Evolutionary conservation across 2,329 filamentous ascomycete species (phyloP), one percentile per base, ranked within the genome.

Genomic region (Zalaria obscura): DNA sequence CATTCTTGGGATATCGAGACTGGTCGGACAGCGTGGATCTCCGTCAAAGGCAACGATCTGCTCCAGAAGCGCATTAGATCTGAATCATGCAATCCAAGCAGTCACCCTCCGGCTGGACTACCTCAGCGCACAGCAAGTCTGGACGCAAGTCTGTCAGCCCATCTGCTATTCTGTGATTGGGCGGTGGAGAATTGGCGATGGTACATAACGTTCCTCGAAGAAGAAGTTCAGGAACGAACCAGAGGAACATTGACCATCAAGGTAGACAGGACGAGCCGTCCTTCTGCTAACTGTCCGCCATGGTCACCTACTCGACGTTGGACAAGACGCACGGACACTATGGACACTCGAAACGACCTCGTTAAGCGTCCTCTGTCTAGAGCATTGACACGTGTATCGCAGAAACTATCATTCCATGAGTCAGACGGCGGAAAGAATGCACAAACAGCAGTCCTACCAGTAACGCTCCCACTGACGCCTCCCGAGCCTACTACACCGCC

Each of bases 181-280:
- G 54, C 60, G 2, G 50, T 46, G 3, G 63, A 67, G 40, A 55
- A 64, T 18, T 67, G 64, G 64, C 55, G 61, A 2, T 63, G 60
- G 58, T 67, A 63, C 45, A 54, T 66, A 6, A 60, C 59, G 26
- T 51, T 50, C 34, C 47, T 66, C 0, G 61, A 66, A 42, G 40
- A 56, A 4, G 9, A 45, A n/a, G 32, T 61, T 11, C 55, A 58
- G 27, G 27, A 38, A 6, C 39, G 48, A 4, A 51, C 53, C 9
- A 37, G 49, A 26, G 38, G 38, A 11, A 46, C 40, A 25, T 27
- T 36, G 45, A 10, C n/a, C 11, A 11, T 27, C n/a, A 38, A 11
- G 34, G 34, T 25, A 11, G 34, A 36, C 34, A 25, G 11, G 18
- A 18, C 18, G 18, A 18, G 18, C 18, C 18, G 18, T 18, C 18